phyloP scores from a whole-genome alignment of 805 yeast genomes.

The Brettanomyces naardenensis region DNA sequence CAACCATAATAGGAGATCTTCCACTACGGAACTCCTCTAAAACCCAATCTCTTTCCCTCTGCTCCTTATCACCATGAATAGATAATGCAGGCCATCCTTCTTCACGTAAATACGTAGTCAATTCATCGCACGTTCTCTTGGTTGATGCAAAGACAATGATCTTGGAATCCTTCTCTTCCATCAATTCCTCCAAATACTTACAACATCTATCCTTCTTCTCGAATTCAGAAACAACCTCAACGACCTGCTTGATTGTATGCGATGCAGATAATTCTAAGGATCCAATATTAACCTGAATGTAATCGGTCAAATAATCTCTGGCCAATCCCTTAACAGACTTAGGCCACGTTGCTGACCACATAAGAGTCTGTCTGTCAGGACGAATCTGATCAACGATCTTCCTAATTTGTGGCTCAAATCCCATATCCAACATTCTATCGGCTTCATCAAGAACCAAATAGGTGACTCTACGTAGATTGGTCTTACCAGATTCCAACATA shows the following conservation, averaged over 20 bases:
- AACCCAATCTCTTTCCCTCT: slow-evolving; percentile 98
- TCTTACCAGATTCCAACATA: slow-evolving; percentile 91
- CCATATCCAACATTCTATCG: slow-evolving; percentile 99
- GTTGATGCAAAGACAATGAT: slow-evolving; percentile 90
- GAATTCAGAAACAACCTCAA: slow-evolving; percentile 84
- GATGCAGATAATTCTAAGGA: slow-evolving; percentile 94
- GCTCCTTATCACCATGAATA: slow-evolving; percentile 97
- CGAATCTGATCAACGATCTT: slow-evolving; percentile 93
- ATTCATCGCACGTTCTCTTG: slow-evolving; percentile 95
- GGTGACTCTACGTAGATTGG: slow-evolving; percentile 92
- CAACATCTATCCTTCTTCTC: slow-evolving; percentile 90
- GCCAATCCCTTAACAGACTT: slow-evolving; percentile 93
- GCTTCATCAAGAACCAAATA: slow-evolving; percentile 98
- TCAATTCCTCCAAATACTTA: slow-evolving; percentile 77
- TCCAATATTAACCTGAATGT: slow-evolving; percentile 95
- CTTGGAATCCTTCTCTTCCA: slow-evolving; percentile 65
- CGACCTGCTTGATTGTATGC: slow-evolving; percentile 88
- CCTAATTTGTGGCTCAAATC: slow-evolving; percentile 99
- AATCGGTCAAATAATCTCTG: slow-evolving; percentile 83
- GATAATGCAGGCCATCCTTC: slow-evolving; percentile 99
- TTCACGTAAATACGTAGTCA: slow-evolving; percentile 82
- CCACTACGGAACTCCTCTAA: slow-evolving; percentile 87
- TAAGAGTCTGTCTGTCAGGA: slow-evolving; percentile 98
- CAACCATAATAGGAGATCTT: slow-evolving; percentile 94
- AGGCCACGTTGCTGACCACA: slow-evolving; percentile 99